Evolutionary conservation across 306 rosid genomes (phyloP), one percentile per base, ranked within the genome.

Genomic region (Cucurbita argyrosperma): DNA sequence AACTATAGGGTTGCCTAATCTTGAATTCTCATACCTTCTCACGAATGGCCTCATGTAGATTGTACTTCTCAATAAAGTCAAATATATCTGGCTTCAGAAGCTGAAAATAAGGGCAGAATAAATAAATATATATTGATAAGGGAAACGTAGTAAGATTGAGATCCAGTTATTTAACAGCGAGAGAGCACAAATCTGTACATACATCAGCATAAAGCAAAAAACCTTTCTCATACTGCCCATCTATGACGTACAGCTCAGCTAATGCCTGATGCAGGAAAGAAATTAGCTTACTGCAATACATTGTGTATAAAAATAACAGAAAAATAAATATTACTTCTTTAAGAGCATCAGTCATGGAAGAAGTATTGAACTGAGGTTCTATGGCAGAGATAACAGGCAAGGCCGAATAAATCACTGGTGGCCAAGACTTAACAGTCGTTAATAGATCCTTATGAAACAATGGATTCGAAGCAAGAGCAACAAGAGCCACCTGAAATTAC

Each of bases 161-260:
- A 69, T 26, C 60, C 40, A 50, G 74, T 8, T 70, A 69, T 40
- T 16, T 18, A 64, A 30, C 6, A 10, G 46, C 3, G 37, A 30
- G 70, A 45, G 35, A 21, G 69, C 40, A 58, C 15, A 74, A 64
- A 63, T 14, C 59, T 14, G 43, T 74, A 78, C 99, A 79, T 87
- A 91, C 97, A 87, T 94, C 99, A 59, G 99, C 98, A 88, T 88
- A 94, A 47, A 91, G 80, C 74, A 88, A 89, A 78, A 91, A 94
- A 63, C 91, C 97, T 79, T 89, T 88, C 84, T 88, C 96, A 75
- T 83, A 88, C 82, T 91, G 96, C 69, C 92, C 96, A 78, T 87
- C 81, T 52, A 91, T 89, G 59, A 91, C 95, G 75, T 89, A 91
- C 81, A 94, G 84, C 86, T 89, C 95, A 14, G 92, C 99, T 67